These are phyloP conservation scores for Hypoxylon intermedium DNA, from an alignment of 495 filamentous ascomycete genomes.

Conservation along the genomic window DNA sequence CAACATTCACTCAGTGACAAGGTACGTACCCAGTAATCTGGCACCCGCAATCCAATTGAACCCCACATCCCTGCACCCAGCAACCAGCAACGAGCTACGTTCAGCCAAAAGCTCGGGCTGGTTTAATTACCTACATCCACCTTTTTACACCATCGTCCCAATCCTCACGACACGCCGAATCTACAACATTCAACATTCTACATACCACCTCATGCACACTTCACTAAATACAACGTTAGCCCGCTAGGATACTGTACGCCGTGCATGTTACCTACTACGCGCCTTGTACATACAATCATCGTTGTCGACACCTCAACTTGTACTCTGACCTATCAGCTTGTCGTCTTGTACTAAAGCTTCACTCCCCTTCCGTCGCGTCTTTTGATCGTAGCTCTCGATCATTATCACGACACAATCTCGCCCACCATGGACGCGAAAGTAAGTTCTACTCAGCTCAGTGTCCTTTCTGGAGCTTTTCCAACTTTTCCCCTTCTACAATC, in stretches of 20 bases:
- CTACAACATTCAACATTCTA: not conserved
- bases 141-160: not conserved
- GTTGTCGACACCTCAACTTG: too few relatives aligned
- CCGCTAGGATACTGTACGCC: slow-evolving; percentile 4
- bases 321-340: slow-evolving; percentile 1
- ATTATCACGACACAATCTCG: slow-evolving; percentile 7
- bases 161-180: not conserved
- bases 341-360: slow-evolving; percentile 14
- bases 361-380: slow-evolving; percentile 12
- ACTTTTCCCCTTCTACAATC: slow-evolving; percentile 12
- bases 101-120: not conserved
- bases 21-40: not conserved
- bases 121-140: slow-evolving; percentile 9
- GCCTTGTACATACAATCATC: not conserved
- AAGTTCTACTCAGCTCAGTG: slow-evolving; percentile 15
- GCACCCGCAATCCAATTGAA: too few relatives aligned
- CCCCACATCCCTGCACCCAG: not conserved
- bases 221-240: not conserved
- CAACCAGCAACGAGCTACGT: not conserved
- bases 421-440: slow-evolving; percentile 50
- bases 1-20: slow-evolving; percentile 1
- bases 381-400: slow-evolving; percentile 6
- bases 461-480: slow-evolving; percentile 1
- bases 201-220: slow-evolving; percentile 2
- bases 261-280: too few relatives aligned